Conservation (phyloP, 352 stramenopile species). For the Globisporangium radiosum region DNA sequence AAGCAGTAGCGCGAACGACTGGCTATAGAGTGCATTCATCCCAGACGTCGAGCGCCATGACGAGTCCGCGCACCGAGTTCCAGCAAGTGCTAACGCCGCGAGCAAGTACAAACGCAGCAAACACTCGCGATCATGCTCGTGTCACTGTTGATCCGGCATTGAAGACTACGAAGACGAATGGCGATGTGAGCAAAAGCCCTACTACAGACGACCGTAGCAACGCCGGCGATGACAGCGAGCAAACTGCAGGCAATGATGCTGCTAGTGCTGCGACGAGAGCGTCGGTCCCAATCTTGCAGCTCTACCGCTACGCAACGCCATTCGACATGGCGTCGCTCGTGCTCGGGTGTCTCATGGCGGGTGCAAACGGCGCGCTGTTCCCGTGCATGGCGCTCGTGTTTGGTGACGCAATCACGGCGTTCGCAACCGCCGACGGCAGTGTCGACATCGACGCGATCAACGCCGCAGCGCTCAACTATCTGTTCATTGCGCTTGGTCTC, state of each 20-base stretch:
- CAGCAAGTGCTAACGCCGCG: too few species aligned
- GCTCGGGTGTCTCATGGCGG: constrained; percentile 23
- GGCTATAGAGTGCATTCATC: too few species aligned
- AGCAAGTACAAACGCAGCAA: too few species aligned
- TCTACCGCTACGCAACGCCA: constrained; percentile 32
- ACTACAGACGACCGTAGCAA: not conserved
- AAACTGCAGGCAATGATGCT: not conserved
- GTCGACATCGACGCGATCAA: constrained; percentile 21
- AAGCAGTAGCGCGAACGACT: too few species aligned
- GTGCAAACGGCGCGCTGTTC: constrained; percentile 36
- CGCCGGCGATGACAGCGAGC: constrained; percentile 4
- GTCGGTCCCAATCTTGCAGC: constrained; percentile 17
- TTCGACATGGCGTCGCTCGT: constrained; percentile 23
- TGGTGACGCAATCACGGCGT: constrained; percentile 33
- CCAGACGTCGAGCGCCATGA: too few species aligned
- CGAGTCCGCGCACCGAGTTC: too few species aligned
- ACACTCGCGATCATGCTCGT: too few species aligned
- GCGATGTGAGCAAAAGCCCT: too few species aligned
- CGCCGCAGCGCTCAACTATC: constrained; percentile 21
- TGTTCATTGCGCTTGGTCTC: constrained; percentile 23
- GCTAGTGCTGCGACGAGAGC: not conserved
- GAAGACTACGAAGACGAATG: too few species aligned
- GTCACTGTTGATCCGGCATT: too few species aligned
- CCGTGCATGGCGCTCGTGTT: constrained; percentile 50
- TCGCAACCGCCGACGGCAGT: constrained; percentile 14